Conservation (phyloP, 148 eudicot genomes). For the Rhododendron molle region DNA sequence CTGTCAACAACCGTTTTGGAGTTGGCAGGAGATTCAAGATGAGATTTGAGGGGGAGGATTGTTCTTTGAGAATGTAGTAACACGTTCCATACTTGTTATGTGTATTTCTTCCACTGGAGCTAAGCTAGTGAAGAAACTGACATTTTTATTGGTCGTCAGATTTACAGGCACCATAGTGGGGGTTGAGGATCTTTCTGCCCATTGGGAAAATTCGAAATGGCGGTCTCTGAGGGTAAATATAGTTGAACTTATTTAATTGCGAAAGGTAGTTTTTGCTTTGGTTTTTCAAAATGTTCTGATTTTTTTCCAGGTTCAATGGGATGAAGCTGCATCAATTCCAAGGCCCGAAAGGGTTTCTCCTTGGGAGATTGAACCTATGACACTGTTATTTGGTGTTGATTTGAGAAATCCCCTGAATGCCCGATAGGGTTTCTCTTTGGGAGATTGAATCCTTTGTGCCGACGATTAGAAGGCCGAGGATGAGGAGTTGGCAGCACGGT, state of each 20-base stretch:
- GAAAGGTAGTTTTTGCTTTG: neutral
- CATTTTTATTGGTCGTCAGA: conserved; percentile 32
- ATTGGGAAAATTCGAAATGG: conserved; percentile 84
- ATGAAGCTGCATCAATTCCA: conserved; percentile 65
- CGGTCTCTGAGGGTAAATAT: conserved; percentile 68
- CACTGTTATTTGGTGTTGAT: too few relatives aligned
- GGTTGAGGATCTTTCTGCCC: conserved; percentile 53
- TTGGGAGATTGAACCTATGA: conserved; percentile 74
- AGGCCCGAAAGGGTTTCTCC: conserved; percentile 94
- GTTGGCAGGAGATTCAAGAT: conserved; percentile 90
- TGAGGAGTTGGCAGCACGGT: too few relatives aligned
- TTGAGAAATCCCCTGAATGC: too few relatives aligned
- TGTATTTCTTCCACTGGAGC: neutral
- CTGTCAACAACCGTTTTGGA: conserved; percentile 45
- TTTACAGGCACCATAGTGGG: conserved; percentile 89
- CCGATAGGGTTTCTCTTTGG: too few relatives aligned
- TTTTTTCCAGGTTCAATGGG: conserved; percentile 86
- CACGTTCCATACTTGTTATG: conserved; percentile 35
- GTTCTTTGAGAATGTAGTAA: too few relatives aligned
- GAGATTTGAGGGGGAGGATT: conserved; percentile 8
- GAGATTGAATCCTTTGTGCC: conserved; percentile 63
- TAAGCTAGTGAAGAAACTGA: neutral
- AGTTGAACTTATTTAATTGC: neutral
- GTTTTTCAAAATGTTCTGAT: neutral
- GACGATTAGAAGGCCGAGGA: conserved; percentile 5